phyloP scores from a whole-genome alignment of 352 stramenopile genomes.

The Phytopythium montanum region DNA sequence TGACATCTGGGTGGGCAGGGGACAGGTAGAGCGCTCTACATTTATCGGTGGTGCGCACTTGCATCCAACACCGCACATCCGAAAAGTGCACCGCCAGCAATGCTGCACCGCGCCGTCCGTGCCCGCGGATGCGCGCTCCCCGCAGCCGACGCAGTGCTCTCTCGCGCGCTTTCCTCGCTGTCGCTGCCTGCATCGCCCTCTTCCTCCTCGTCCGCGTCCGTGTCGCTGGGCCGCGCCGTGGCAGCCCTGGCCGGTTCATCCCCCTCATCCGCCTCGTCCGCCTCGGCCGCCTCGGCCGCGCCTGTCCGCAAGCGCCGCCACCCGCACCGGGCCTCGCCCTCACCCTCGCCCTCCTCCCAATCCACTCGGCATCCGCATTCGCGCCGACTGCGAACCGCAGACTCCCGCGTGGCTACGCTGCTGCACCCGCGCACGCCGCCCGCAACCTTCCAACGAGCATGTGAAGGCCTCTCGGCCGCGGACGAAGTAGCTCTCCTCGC shows the following conservation, averaged over 20 bases:
- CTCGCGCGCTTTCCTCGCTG: not conserved
- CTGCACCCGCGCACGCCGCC: constrained; percentile 28
- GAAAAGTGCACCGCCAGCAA: too few relatives aligned
- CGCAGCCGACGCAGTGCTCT: not conserved
- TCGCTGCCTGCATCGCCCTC: not conserved
- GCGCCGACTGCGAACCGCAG: constrained; percentile 1
- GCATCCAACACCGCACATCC: too few relatives aligned
- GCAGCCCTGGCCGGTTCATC: not conserved
- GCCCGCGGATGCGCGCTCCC: not conserved
- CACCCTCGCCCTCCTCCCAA: not conserved
- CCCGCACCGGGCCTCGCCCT: not conserved
- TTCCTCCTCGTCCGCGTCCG: not conserved
- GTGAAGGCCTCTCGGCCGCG: constrained; percentile 27
- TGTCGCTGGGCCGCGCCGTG: not conserved
- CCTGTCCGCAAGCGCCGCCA: not conserved
- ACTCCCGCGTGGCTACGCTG: constrained; percentile 35
- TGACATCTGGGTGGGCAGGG: too few relatives aligned
- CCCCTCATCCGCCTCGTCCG: too few relatives aligned
- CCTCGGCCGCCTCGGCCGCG: not conserved
- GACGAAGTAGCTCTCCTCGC: constrained; percentile 44
- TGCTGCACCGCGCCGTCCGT: not conserved
- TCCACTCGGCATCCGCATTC: not conserved
- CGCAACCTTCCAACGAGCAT: constrained; percentile 27
- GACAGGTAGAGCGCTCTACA: too few relatives aligned
- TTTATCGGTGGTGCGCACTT: too few relatives aligned